Conservation (phyloP, 208 protist genomes). For the Crithidia expoeki region DNA sequence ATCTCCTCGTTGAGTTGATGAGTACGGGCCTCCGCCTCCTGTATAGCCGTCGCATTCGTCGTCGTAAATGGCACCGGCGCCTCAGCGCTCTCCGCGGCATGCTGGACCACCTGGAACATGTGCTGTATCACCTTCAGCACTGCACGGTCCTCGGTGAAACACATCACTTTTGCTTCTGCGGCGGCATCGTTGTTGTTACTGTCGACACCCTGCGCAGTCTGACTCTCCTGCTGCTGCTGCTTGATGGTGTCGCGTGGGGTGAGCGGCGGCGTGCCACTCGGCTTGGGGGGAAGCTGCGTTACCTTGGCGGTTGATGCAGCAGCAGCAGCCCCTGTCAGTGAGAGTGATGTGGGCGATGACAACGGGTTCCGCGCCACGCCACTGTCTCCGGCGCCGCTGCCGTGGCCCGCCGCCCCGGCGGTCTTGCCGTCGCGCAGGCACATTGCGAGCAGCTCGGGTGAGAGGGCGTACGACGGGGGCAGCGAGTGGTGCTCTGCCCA, state of each 20-base stretch:
- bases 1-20: slow-evolving; percentile 44
- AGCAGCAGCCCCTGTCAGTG: not conserved
- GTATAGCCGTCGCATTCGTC: not conserved
- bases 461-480: slow-evolving; percentile 35
- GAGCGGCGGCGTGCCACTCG: slow-evolving; percentile 22
- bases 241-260: slow-evolving; percentile 29
- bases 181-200: slow-evolving; percentile 5
- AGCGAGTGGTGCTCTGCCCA: slow-evolving; percentile 57
- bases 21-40: slow-evolving; percentile 4
- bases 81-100: slow-evolving; percentile 17
- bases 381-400: not conserved
- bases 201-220: not conserved
- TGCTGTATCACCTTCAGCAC: slow-evolving; percentile 70
- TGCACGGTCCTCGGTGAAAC: slow-evolving; percentile 52
- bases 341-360: not conserved
- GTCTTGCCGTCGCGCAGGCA: slow-evolving; percentile 53
- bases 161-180: slow-evolving; percentile 38
- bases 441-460: slow-evolving; percentile 45
- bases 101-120: slow-evolving; percentile 75
- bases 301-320: not conserved
- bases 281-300: slow-evolving; percentile 31
- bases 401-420: not conserved
- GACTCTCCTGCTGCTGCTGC: slow-evolving; percentile 20
- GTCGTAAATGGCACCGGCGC: not conserved
- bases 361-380: not conserved